Conservation (phyloP, 1,139 yeast species). For the Zygosaccharomyces pseudobailii region DNA sequence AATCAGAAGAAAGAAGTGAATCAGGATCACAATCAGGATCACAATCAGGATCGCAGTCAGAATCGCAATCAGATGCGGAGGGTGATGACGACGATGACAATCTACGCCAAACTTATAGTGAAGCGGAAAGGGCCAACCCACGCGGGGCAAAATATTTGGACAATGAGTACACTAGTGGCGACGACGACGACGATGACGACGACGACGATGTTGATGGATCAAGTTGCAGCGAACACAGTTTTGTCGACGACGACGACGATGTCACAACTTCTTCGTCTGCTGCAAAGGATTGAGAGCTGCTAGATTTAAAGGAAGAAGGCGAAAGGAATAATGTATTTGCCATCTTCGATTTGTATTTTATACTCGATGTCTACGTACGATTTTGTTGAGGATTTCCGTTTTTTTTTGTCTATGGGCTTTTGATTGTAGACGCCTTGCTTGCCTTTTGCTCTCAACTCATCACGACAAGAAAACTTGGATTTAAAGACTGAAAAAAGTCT, state of each 20-base stretch:
- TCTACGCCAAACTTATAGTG: constrained; percentile 24
- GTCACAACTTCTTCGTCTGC: constrained; percentile 11
- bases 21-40: no score
- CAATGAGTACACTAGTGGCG: constrained; percentile 16
- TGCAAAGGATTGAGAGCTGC: background rate
- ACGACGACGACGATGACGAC: constrained; percentile 19
- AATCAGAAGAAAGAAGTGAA: constrained; percentile 67
- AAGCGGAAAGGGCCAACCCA: constrained; percentile 18
- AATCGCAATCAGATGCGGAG: constrained; percentile 27
- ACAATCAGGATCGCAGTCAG: constrained; percentile 17
- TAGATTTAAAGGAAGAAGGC: background rate
- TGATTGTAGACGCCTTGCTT: background rate
- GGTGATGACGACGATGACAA: constrained; percentile 35
- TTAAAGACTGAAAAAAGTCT: background rate
- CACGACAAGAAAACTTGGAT: background rate
- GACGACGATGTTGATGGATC: constrained; percentile 23
- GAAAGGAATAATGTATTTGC: background rate
- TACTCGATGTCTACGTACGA: constrained; percentile 1
- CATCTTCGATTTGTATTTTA: background rate
- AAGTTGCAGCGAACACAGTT: constrained; percentile 26
- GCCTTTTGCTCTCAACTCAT: background rate
- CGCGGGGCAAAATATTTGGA: constrained; percentile 18
- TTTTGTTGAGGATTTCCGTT: constrained; percentile 2
- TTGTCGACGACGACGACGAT: constrained; percentile 21
- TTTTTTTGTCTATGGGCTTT: background rate